phyloP scores from a whole-genome alignment of 2,329 filamentous ascomycete species.

The Monosporascus ibericus region DNA sequence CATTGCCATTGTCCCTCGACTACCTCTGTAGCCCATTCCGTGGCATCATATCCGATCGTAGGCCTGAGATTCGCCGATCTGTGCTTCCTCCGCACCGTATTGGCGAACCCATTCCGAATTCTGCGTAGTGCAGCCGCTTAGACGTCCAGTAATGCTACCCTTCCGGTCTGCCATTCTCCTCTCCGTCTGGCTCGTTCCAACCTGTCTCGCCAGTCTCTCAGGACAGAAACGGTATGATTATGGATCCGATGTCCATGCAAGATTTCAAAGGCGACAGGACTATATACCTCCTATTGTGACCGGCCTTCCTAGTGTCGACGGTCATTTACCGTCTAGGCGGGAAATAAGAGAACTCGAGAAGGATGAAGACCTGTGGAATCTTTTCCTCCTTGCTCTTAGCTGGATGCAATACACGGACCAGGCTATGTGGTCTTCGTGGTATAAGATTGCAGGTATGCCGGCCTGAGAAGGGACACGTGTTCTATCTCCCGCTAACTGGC shows the following conservation, averaged over 20 bases:
- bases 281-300: slow-evolving; percentile 31
- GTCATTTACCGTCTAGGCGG: slow-evolving; percentile 42
- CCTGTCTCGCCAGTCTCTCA: slow-evolving; percentile 2
- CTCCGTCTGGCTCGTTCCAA: slow-evolving; percentile 2
- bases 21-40: neutral
- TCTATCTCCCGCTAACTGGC: slow-evolving; percentile 8
- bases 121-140: neutral
- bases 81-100: neutral
- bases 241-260: slow-evolving; percentile 36
- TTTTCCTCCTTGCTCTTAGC: slow-evolving; percentile 70
- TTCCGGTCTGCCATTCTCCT: slow-evolving; percentile 3
- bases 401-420: slow-evolving; percentile 66
- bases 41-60: neutral
- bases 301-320: slow-evolving; percentile 34
- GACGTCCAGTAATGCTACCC: slow-evolving; percentile 5
- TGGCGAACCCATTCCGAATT: neutral
- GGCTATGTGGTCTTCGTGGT: slow-evolving; percentile 62
- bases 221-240: slow-evolving; percentile 39
- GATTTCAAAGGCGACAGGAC: slow-evolving; percentile 34
- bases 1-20: neutral
- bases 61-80: neutral
- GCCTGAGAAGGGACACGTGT: neutral
- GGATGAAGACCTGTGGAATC: slow-evolving; percentile 63
- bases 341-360: slow-evolving; percentile 63
- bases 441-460: slow-evolving; percentile 63